Percentiles rank a stretch among this genome's conserved stretches.
Conservation (phyloP, 2,329 filamentous ascomycete species). For the Colletotrichum cuscutae region DNA sequence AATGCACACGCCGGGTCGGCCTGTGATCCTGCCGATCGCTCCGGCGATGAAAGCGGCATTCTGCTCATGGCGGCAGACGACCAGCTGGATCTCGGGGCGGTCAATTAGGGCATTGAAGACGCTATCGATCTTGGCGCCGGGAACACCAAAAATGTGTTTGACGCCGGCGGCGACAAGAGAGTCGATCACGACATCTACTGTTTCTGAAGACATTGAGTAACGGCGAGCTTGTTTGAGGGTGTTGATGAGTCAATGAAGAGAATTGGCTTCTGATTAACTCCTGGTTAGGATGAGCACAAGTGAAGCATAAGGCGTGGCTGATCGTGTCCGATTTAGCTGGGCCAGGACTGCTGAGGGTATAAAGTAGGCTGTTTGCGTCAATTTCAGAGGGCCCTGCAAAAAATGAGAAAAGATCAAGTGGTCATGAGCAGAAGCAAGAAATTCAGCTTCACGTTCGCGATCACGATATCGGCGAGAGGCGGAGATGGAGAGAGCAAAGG, state of each 20-base stretch:
- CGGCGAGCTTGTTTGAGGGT: too few species aligned
- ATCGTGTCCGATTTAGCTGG: not conserved
- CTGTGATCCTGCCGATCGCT: constrained; percentile 56
- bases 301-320: not conserved
- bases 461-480: not conserved
- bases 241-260: not conserved
- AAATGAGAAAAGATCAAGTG: not conserved
- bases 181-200: constrained; percentile 43
- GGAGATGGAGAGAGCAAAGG: not conserved
- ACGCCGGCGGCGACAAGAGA: constrained; percentile 51
- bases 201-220: constrained; percentile 38
- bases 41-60: constrained; percentile 62
- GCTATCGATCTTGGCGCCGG: constrained; percentile 59
- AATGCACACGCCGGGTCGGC: constrained; percentile 56
- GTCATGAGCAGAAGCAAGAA: not conserved
- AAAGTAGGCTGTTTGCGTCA: not conserved
- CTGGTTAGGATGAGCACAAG: not conserved
- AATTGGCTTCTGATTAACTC: too few species aligned
- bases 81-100: constrained; percentile 56
- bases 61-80: constrained; percentile 60
- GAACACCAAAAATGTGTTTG: constrained; percentile 57
- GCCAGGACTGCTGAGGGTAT: not conserved
- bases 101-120: constrained; percentile 58
- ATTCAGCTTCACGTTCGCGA: not conserved
- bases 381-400: not conserved